Percentiles rank a stretch among this genome's conserved stretches.
phyloP scores from a whole-genome alignment of 2,329 filamentous ascomycete species.

The Diaporthe batatas region DNA sequence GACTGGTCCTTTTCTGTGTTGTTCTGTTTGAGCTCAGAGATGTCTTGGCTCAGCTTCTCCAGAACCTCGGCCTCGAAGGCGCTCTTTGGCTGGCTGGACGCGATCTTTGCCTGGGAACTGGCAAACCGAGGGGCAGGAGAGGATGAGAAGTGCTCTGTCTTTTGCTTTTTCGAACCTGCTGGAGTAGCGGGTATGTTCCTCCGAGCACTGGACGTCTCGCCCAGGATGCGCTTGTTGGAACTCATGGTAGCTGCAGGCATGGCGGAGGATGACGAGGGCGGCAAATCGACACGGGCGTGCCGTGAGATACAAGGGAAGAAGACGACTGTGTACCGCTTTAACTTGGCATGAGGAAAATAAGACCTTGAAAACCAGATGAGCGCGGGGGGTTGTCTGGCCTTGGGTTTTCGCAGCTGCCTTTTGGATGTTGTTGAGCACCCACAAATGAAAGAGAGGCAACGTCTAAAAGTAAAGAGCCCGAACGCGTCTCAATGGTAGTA shows the following conservation, averaged over 20 bases:
- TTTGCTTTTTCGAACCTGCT: constrained; percentile 81
- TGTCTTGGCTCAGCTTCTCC: constrained; percentile 96
- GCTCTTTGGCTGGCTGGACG: constrained; percentile 87
- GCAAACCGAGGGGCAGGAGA: constrained; percentile 70
- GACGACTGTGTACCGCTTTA: not conserved
- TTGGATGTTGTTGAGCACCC: constrained; percentile 14
- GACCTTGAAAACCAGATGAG: not conserved
- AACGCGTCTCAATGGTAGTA: constrained; percentile 23
- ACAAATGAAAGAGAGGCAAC: not conserved
- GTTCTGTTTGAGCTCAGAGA: constrained; percentile 84
- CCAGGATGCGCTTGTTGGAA: constrained; percentile 80
- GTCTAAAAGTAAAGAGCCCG: constrained; percentile 22
- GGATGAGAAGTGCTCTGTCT: constrained; percentile 75
- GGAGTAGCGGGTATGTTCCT: constrained; percentile 71
- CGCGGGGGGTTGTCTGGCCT: not conserved
- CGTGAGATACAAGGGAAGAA: not conserved
- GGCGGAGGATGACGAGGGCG: constrained; percentile 40
- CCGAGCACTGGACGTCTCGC: constrained; percentile 74
- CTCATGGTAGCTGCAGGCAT: constrained; percentile 64
- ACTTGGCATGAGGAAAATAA: constrained; percentile 3
- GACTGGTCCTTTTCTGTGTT: constrained; percentile 95
- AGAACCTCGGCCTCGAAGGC: constrained; percentile 94
- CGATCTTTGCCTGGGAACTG: constrained; percentile 73
- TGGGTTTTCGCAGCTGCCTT: not conserved
- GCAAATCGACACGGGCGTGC: constrained; percentile 21